Evolutionary conservation across 352 stramenopile genomes (phyloP).

Genomic region (Globisporangium cederbergense): DNA sequence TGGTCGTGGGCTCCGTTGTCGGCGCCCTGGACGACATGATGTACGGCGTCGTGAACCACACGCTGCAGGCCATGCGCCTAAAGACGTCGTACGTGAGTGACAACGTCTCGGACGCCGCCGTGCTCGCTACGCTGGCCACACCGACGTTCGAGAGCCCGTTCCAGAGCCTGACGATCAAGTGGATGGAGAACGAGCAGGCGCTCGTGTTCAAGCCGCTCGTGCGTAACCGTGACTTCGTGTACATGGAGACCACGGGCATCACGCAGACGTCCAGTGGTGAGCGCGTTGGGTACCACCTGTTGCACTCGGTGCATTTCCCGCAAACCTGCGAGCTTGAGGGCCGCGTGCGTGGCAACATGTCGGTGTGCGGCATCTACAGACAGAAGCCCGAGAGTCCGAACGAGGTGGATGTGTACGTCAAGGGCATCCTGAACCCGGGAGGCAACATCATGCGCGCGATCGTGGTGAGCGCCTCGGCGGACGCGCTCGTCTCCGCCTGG

Average conservation of each 20-base stretch:
- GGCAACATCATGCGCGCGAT: slow-evolving; percentile 35
- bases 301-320: slow-evolving; percentile 19
- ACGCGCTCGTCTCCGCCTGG: slow-evolving; percentile 6
- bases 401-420: slow-evolving; percentile 10
- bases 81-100: slow-evolving; percentile 23
- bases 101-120: slow-evolving; percentile 19
- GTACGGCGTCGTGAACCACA: slow-evolving; percentile 24
- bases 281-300: slow-evolving; percentile 14
- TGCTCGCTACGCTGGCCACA: slow-evolving; percentile 6
- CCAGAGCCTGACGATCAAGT: slow-evolving; percentile 17
- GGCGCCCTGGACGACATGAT: slow-evolving; percentile 25
- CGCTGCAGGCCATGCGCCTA: slow-evolving; percentile 18
- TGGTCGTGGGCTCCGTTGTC: slow-evolving; percentile 14
- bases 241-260: slow-evolving; percentile 19
- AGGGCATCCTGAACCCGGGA: slow-evolving; percentile 2
- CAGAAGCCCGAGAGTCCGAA: slow-evolving; percentile 5
- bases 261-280: slow-evolving; percentile 3
- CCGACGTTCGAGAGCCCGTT: slow-evolving; percentile 15
- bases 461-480: slow-evolving; percentile 35
- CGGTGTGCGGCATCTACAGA: slow-evolving; percentile 17
- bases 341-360: slow-evolving; percentile 24
- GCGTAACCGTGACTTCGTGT: slow-evolving; percentile 18
- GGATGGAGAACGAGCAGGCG: slow-evolving; percentile 10
- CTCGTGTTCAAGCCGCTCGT: neutral
- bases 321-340: slow-evolving; percentile 17